Evolutionary conservation across 306 rosid genomes (phyloP).

Genomic region (Carpinus fangiana): DNA sequence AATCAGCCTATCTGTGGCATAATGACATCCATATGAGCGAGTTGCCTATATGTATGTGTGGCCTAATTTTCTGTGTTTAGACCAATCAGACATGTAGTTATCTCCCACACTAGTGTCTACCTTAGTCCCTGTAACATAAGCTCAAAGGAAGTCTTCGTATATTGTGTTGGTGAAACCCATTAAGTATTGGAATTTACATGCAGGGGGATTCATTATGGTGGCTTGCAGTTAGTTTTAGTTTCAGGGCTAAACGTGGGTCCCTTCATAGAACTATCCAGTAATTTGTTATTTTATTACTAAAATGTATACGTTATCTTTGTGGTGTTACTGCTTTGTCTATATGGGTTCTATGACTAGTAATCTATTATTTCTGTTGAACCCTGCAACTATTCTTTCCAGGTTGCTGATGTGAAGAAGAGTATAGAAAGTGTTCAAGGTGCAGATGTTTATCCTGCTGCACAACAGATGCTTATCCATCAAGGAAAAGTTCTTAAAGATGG

Average conservation of each 20-base stretch:
- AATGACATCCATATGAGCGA: neutral
- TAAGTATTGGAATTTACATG: neutral
- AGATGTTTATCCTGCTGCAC: slow-evolving; percentile 79
- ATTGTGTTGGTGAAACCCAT: neutral
- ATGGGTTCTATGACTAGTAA: neutral
- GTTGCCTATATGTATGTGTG: no score
- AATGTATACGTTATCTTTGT: neutral
- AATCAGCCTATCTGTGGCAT: neutral
- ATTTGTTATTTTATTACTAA: neutral
- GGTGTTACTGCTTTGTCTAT: neutral
- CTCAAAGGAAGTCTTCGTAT: neutral
- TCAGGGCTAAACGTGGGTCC: neutral
- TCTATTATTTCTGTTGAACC: neutral
- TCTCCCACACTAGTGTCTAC: neutral
- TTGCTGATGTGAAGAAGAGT: slow-evolving; percentile 77
- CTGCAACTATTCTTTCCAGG: slow-evolving; percentile 41
- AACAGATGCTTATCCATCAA: slow-evolving; percentile 92
- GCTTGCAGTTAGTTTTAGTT: no score
- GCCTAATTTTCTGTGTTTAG: neutral
- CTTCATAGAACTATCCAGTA: neutral
- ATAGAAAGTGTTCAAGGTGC: slow-evolving; percentile 75
- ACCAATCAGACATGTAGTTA: neutral
- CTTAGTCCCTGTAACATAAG: neutral
- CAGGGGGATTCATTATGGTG: neutral
- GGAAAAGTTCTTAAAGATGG: slow-evolving; percentile 86